Base-by-base conservation (phyloP, 164 flowering plant species). In the Umbilicus rupestris region DNA sequence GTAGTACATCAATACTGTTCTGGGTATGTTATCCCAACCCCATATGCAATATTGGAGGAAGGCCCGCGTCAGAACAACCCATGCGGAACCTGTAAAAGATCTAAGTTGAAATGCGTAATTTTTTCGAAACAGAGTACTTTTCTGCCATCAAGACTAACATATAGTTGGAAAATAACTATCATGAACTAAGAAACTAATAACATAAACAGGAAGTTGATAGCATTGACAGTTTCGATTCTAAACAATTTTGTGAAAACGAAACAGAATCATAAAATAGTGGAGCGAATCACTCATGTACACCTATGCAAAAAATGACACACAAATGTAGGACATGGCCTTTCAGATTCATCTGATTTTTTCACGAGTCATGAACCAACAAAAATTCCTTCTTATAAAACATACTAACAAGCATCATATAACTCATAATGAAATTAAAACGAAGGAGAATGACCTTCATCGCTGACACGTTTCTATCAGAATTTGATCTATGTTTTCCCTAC, bases 1-100 rank as follows among this genome's bases (percentile, higher is more conserved):
- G 60, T 55, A 55, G 60, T 55, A 55, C 60, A 55, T 55, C n/a
- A 55, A 55, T 11, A 55, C 60, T 55, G 33, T 55, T 55, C 60
- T 55, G 28, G 60, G 60, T 55, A 55, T 28, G 35, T 28, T 55
- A 55, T 55, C 60, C 60, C 60, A 55, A 17, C 60, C 58, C 60
- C 60, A 55, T 26, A 55, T 30, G 60, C 60, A 55, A 55, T 55
- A 55, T 28, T 55, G 7, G 7, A 55, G 60, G 33, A 55, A 55
- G 33, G 33, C 28, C 60, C 60, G 60, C 19, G 60, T 55, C 60
- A 55, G 60, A 28, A 55, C 6, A 3, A 55, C 60, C 60, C 60
- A 55, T 55, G 33, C 60, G 1, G 60, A 55, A 55, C 60, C 60
- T 55, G 60, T 55, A 12, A 55, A 14, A 55, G 29, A 22, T 22